Evolutionary conservation across 1,284 basidiomycete species (phyloP).

Genomic region (Boletus semigastroideus): DNA sequence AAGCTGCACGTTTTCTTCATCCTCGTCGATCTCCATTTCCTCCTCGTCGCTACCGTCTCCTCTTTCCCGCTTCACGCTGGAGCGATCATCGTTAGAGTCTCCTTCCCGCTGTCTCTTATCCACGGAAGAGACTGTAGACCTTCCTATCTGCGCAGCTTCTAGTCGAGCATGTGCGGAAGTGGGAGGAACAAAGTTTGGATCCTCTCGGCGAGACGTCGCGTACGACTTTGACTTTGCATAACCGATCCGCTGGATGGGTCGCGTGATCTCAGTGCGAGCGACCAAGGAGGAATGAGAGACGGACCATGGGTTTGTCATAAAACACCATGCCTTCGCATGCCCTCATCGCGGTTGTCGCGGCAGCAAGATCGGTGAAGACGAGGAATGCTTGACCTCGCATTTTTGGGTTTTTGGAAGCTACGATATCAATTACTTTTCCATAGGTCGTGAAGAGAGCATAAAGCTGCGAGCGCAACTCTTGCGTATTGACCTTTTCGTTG

Average conservation of each 20-base stretch:
- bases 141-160: conserved; percentile 40
- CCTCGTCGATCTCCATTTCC: conserved; percentile 85
- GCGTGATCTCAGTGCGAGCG: conserved; percentile 12
- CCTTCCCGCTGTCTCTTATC: conserved; percentile 72
- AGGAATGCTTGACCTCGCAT: conserved; percentile 97
- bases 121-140: conserved; percentile 33
- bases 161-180: conserved; percentile 57
- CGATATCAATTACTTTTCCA: conserved; percentile 90
- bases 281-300: conserved; percentile 31
- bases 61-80: conserved; percentile 67
- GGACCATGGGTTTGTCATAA: conserved; percentile 88
- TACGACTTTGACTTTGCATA: conserved; percentile 87
- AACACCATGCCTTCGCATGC: conserved; percentile 90
- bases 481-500: conserved; percentile 92
- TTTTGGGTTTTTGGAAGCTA: conserved; percentile 85
- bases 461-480: conserved; percentile 83
- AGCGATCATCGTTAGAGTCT: conserved; percentile 52
- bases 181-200: conserved; percentile 72
- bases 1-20: conserved; percentile 54
- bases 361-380: conserved; percentile 87
- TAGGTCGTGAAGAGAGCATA: conserved; percentile 92
- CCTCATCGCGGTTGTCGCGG: conserved; percentile 88
- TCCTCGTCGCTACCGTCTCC: conserved; percentile 68
- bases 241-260: conserved; percentile 64
- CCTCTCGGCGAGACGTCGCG: conserved; percentile 72